Base-by-base conservation (phyloP, 345 rosid genomes). In the Camelina sativa region DNA sequence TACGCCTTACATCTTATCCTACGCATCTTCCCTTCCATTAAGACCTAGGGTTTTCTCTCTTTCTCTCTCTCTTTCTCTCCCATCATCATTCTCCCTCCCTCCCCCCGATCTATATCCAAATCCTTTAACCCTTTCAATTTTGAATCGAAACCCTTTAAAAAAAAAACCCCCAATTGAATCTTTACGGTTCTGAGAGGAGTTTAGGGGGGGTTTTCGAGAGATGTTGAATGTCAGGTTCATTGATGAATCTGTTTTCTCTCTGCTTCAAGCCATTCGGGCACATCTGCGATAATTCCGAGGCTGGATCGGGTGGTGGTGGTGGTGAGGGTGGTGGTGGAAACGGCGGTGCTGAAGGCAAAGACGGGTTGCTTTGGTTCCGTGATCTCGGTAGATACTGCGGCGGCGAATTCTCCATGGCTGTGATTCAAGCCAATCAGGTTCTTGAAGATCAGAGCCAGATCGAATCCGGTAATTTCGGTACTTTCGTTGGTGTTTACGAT, bases 321-420 rank as follows among this genome's bases (percentile, higher is more conserved):
- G 76, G 73, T 15, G 74, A 78, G 34, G 71, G 76, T 59, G 20
- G 47, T 12, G 74, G 79, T 38, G 68, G 76, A 8, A 46, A 6
- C 30, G 77, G 82, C 3, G 81, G 82, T 37, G 37, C 37, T 34
- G 95, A 86, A 78, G 88, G 91, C 23, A 87, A 83, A 82, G 97
- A 87, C 54, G 97, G 96, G 0, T 56, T 93, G 75, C 86, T 89
- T 73, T 88, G 92, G 96, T 91, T 76, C 69, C 85, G 91, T 66
- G 98, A 91, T 80, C 61, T 86, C 40, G 90, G 89, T 7, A 88
- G 69, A 59, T 85, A 88, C 72, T 87, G 82, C 57, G 80, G 83
- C 40, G 97, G 95, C 28, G 96, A 89, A 0, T 89, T 89, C 80
- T 94, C 97, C 11, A 88, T 94, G 96, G 97, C 98, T 3, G 89